A percentile compares a stretch with the other conserved stretches of the same genome.
These are phyloP conservation scores for Amphicarpaea edgeworthii DNA, from an alignment of 306 rosid genomes.

Conservation along the genomic window DNA sequence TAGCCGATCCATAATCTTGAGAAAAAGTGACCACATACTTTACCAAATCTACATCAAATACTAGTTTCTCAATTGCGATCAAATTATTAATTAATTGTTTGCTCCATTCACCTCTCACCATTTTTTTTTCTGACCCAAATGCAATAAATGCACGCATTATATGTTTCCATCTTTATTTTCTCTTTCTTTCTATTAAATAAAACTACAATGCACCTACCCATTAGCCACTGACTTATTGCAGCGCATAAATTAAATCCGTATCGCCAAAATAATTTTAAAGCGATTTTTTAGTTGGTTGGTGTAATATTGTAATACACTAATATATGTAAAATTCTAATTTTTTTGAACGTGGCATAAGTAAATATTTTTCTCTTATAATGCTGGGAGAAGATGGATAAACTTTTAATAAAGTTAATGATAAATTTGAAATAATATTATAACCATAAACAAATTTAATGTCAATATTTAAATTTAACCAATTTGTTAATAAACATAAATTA, in stretches of 20 bases:
- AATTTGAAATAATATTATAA: too few species aligned
- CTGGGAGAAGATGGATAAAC: too few species aligned
- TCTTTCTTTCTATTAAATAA: neutral
- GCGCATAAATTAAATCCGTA: neutral
- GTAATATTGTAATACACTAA: neutral
- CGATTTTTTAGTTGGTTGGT: neutral
- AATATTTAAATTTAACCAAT: too few species aligned
- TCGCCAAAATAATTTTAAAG: neutral
- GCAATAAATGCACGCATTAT: neutral
- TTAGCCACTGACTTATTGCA: neutral
- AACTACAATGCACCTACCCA: neutral
- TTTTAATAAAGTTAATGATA: too few species aligned
- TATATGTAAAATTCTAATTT: neutral
- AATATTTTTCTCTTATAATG: too few species aligned
- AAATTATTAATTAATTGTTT: neutral
- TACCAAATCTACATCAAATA: slow-evolving; percentile 13
- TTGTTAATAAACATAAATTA: too few species aligned
- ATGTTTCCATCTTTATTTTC: neutral
- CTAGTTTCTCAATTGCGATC: slow-evolving; percentile 13
- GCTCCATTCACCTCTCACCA: neutral
- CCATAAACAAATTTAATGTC: too few species aligned
- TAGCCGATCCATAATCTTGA: slow-evolving; percentile 29
- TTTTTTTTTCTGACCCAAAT: neutral
- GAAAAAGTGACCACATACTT: neutral
- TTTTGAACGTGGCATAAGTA: too few species aligned